Evolutionary conservation across 257 asterid genomes (phyloP).

Genomic region (Asclepias syriaca): DNA sequence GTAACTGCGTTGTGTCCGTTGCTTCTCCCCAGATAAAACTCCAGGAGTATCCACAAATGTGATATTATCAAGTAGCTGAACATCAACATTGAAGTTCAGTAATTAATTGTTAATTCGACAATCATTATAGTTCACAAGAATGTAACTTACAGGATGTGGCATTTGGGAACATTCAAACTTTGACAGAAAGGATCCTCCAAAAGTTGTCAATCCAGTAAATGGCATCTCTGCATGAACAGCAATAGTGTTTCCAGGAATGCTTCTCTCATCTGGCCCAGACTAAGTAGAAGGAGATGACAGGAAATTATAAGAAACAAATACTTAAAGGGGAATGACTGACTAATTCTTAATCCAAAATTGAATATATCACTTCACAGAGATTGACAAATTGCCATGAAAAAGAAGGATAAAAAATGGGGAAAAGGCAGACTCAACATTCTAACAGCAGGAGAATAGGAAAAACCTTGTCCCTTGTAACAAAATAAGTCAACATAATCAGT

Average conservation of each 20-base stretch:
- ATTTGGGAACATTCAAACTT: constrained; percentile 95
- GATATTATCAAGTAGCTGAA: constrained; percentile 74
- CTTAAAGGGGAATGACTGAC: neutral
- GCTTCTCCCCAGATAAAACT: constrained; percentile 96
- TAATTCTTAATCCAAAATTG: neutral
- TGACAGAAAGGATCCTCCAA: constrained; percentile 88
- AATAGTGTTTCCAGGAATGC: constrained; percentile 95
- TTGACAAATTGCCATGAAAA: neutral
- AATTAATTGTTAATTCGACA: neutral
- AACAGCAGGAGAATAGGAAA: neutral
- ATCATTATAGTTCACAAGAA: neutral
- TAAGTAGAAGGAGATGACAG: constrained; percentile 17
- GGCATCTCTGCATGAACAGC: constrained; percentile 89
- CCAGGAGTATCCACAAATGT: constrained; percentile 98
- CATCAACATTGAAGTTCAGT: constrained; percentile 14
- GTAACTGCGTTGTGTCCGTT: constrained; percentile 84
- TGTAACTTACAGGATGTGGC: constrained; percentile 89
- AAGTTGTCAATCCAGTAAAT: constrained; percentile 65
- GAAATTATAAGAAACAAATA: neutral
- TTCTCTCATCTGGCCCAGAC: constrained; percentile 96
- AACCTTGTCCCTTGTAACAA: neutral
- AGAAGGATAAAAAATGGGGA: neutral
- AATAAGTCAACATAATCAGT: neutral
- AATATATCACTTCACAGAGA: neutral
- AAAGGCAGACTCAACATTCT: neutral